These are phyloP conservation scores for Xylaria sp. DNA, from an alignment of 2,329 filamentous ascomycete genomes.

Conservation along the genomic window DNA sequence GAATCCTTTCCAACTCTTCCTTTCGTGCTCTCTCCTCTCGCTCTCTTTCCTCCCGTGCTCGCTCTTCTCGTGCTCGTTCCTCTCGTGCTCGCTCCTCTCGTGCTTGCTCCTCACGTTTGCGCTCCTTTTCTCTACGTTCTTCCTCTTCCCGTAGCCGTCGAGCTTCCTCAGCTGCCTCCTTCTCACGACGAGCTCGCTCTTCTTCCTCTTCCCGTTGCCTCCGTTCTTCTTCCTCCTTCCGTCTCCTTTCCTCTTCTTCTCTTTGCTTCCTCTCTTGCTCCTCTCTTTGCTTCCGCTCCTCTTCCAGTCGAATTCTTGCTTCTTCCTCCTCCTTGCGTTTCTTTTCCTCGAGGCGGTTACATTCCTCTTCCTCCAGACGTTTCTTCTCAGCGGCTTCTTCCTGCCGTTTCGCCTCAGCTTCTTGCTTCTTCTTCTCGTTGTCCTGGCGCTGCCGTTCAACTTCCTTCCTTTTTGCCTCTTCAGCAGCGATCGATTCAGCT, in stretches of 20 bases:
- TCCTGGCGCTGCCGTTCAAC: constrained; percentile 34
- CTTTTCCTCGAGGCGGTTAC: constrained; percentile 29
- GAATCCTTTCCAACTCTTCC: constrained; percentile 58
- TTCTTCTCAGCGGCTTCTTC: constrained; percentile 38
- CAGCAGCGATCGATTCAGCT: constrained; percentile 29
- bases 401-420: constrained; percentile 35
- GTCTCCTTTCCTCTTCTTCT: constrained; percentile 40
- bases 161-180: constrained; percentile 38
- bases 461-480: constrained; percentile 36
- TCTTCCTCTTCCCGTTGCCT: constrained; percentile 45
- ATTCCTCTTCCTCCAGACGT: constrained; percentile 40
- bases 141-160: constrained; percentile 52
- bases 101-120: constrained; percentile 54
- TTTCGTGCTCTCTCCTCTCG: constrained; percentile 55
- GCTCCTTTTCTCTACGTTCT: constrained; percentile 53
- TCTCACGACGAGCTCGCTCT: constrained; percentile 33
- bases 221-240: constrained; percentile 42
- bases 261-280: constrained; percentile 30
- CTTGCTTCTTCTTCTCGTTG: constrained; percentile 31
- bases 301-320: constrained; percentile 32
- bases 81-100: constrained; percentile 53
- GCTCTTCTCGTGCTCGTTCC: constrained; percentile 53
- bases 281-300: constrained; percentile 32
- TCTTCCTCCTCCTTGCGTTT: constrained; percentile 35
- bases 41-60: constrained; percentile 56